Base-by-base conservation (phyloP, 164 flowering plant genomes). In the Macadamia tetraphylla region DNA sequence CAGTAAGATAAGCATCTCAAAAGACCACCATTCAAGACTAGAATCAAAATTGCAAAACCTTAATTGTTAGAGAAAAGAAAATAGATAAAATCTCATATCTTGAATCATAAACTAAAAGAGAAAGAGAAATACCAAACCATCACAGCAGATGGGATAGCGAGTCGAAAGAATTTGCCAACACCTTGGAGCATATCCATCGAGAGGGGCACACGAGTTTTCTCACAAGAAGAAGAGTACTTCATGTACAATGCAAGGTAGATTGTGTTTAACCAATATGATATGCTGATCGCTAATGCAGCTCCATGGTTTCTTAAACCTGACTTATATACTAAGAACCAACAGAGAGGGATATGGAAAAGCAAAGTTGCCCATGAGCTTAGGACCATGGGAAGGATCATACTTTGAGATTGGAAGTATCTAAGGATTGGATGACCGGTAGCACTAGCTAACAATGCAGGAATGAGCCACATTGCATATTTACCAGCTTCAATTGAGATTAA, bases 11-110 rank as follows among this genome's bases (percentile, higher is more conserved):
- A 91, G 75, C 23, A 88, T 73, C 82, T 91, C 94, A 74, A 75
- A 91, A 2, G 92, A 83, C 97, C 97, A 88, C 90, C 89, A 88
- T 51, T 87, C 89, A 32, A 90, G 86, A 75, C 96, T 90, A 68
- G 48, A 71, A 30, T 9, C 58, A 74, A 32, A 48, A 70, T 35
- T 14, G 53, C 42, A 32, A 53, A 49, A 58, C 60, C 13, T 29
- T 3, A 18, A 23, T 23, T 23, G 23, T 23, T 23, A 23, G 23
- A 23, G 23, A 0, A 23, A 23, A 23, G 0, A 23, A 23, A 23
- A 29, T 0, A 29, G 65, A 29, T 3, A 23, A 29, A 32, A 3
- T 17, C 6, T 17, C 6, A 4, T 53, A 13, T 53, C 15, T 9
- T 43, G 1, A 40, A 43, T 23, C 23, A 23, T 6, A 53, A 13